phyloP scores from a whole-genome alignment of 371 early-diverging fungal genomes.

The Actinomortierella ambigua region DNA sequence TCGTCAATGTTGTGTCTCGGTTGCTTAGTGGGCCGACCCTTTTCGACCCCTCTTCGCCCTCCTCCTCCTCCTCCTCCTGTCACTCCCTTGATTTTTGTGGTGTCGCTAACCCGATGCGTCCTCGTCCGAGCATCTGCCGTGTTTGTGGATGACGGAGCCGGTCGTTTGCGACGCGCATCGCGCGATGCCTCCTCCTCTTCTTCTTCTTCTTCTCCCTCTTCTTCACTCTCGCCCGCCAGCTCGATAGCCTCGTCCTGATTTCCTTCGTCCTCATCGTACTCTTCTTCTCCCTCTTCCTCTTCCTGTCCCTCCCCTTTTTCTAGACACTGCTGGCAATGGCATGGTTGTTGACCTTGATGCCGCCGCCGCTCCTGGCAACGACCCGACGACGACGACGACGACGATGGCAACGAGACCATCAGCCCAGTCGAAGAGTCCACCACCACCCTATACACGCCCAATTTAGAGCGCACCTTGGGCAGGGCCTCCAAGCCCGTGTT shows the following conservation, averaged over 20 bases:
- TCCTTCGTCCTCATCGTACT: conserved; percentile 1
- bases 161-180: too few species aligned
- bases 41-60: neutral
- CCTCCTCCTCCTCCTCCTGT: conserved; percentile 6
- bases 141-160: too few species aligned
- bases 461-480: conserved; percentile 13
- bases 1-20: too few species aligned
- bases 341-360: too few species aligned
- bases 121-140: too few species aligned
- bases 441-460: conserved; percentile 24
- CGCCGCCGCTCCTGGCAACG: neutral
- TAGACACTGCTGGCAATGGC: too few species aligned
- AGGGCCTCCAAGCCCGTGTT: conserved; percentile 19
- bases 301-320: neutral
- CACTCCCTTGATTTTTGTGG: neutral
- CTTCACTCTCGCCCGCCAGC: neutral
- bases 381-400: neutral
- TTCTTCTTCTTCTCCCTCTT: neutral
- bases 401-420: too few species aligned
- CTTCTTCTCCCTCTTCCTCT: neutral
- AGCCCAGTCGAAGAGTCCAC: too few species aligned
- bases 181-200: neutral
- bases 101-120: too few species aligned
- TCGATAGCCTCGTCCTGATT: neutral
- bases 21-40: too few species aligned